Conservation (phyloP, 495 filamentous ascomycete species). For the Xylaria sp. region DNA sequence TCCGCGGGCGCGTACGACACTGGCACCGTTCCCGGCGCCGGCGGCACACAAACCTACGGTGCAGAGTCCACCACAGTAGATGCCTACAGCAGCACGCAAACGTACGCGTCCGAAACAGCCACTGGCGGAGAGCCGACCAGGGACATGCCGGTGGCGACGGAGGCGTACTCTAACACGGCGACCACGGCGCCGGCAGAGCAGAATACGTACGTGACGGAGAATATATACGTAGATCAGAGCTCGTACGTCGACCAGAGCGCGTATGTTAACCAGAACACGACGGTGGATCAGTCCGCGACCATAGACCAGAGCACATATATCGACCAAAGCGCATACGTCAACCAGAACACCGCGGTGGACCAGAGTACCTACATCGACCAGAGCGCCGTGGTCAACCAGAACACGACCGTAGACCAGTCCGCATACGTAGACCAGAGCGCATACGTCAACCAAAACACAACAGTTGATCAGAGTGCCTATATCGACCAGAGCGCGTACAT, state of each 20-base stretch:
- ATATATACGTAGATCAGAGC: constrained; percentile 1
- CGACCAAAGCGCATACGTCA: constrained; percentile 4
- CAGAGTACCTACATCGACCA: constrained; percentile 8
- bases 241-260: constrained; percentile 12
- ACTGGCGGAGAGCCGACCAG: background rate
- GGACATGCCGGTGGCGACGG: background rate
- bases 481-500: background rate
- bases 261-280: constrained; percentile 7
- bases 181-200: constrained; percentile 6
- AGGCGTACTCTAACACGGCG: background rate
- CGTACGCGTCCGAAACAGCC: background rate
- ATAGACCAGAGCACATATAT: background rate
- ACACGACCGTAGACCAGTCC: background rate
- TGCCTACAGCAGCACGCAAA: background rate
- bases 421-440: constrained; percentile 17
- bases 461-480: background rate
- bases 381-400: background rate
- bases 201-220: constrained; percentile 13
- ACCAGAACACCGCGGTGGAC: background rate
- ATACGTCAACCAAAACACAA: background rate
- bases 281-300: background rate
- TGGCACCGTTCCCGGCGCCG: background rate
- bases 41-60: background rate
- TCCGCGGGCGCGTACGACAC: background rate
- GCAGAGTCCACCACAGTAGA: background rate